Conservation (phyloP, 179 eudicot genomes). For the Silene noctiflora region DNA sequence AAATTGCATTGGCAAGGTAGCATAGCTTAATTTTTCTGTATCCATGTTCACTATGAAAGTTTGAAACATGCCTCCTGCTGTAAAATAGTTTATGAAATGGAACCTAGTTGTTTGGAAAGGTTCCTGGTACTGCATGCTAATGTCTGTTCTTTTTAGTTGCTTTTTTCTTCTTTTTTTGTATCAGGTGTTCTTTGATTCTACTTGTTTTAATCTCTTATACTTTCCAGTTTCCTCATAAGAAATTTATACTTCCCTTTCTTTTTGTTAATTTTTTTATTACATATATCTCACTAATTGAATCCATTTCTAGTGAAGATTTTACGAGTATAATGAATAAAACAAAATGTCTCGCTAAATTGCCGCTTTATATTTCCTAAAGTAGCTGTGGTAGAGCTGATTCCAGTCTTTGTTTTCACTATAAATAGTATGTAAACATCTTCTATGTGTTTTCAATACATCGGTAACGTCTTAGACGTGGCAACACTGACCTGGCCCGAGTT, state of each 20-base stretch:
- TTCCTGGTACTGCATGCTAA: conserved; percentile 2
- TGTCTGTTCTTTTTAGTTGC: neutral
- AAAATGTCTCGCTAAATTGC: no score
- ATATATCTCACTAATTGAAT: neutral
- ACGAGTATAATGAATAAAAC: no score
- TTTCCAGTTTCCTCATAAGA: neutral
- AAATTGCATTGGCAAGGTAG: conserved; percentile 87
- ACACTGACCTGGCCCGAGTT: no score
- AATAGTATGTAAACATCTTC: no score
- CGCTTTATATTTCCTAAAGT: no score
- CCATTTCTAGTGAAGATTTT: neutral
- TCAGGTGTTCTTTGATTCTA: neutral
- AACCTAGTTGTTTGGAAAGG: neutral
- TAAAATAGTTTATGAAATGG: neutral
- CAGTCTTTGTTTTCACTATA: no score
- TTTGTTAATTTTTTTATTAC: neutral
- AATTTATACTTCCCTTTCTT: neutral
- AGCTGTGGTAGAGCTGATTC: no score
- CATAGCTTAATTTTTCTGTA: neutral
- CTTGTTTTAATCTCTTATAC: neutral
- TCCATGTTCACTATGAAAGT: neutral
- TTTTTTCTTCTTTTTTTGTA: neutral
- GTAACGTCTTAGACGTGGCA: no score
- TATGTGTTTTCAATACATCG: no score
- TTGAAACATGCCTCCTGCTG: conserved; percentile 1